These are phyloP conservation scores for Fusarium sp. DNA, from an alignment of 2,329 filamentous ascomycete species.

Conservation along the genomic window DNA sequence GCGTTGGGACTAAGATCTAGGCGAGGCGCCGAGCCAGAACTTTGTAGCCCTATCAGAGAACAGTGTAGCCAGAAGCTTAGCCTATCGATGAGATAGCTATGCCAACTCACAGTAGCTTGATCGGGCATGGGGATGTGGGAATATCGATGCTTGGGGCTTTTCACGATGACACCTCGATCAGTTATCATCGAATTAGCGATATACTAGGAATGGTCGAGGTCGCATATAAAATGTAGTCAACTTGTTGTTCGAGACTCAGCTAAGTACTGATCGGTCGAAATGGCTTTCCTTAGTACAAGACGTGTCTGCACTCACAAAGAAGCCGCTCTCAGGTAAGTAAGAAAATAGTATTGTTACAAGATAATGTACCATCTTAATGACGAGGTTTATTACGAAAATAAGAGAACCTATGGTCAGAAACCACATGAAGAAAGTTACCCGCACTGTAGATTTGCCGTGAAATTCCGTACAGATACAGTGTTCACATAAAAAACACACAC, in stretches of 20 bases:
- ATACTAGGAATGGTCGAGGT: neutral
- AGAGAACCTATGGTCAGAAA: neutral
- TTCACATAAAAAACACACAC: neutral
- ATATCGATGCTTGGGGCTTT: neutral
- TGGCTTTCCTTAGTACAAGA: neutral
- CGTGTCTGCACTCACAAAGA: neutral
- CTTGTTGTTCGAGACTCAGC: neutral
- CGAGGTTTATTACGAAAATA: neutral
- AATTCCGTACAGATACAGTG: neutral
- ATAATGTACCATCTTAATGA: neutral
- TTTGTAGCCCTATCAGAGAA: slow-evolving; percentile 17
- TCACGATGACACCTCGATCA: neutral
- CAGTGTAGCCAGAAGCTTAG: slow-evolving; percentile 1
- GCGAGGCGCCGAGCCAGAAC: neutral
- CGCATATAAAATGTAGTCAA: neutral
- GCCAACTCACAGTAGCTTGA: neutral
- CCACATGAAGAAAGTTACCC: neutral
- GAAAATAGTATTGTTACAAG: no score
- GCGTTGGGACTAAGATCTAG: neutral
- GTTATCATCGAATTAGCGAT: neutral
- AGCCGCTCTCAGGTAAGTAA: neutral
- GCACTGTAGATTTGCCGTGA: neutral
- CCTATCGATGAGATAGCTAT: neutral
- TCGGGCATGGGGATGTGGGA: neutral
- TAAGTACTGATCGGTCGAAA: neutral